A percentile compares a stretch with the other conserved stretches of the same genome.
Conservation (phyloP, 371 early-diverging fungal species). For the Coemansia sp. region DNA sequence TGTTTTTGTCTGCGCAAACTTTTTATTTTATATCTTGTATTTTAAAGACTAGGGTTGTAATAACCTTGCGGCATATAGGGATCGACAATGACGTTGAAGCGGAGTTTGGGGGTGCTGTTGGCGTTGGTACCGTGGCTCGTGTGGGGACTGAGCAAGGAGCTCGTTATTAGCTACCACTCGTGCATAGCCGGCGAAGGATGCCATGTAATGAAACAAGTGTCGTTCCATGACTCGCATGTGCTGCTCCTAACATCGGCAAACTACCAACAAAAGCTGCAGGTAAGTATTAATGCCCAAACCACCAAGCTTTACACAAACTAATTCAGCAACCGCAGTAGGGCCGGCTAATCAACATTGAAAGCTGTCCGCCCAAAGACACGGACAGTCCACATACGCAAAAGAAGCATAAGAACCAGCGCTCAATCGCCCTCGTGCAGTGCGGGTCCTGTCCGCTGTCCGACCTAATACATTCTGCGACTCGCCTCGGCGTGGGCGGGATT, state of each 20-base stretch:
- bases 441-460: constrained; percentile 37
- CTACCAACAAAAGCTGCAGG: constrained; percentile 27
- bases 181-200: constrained; percentile 41
- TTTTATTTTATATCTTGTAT: no score
- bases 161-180: constrained; percentile 38
- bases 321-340: constrained; percentile 19
- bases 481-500: constrained; percentile 24
- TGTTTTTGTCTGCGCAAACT: not conserved
- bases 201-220: constrained; percentile 29
- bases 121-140: constrained; percentile 9
- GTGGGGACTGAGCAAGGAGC: constrained; percentile 20
- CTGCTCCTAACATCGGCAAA: constrained; percentile 25
- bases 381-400: not conserved
- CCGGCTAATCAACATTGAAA: constrained; percentile 29
- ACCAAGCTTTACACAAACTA: not conserved
- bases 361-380: constrained; percentile 6
- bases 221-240: constrained; percentile 42
- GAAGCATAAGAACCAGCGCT: constrained; percentile 1
- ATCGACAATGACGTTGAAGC: not conserved
- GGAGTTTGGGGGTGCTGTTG: constrained; percentile 8
- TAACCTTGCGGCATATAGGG: not conserved
- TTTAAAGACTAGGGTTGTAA: no score
- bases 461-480: constrained; percentile 26
- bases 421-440: constrained; percentile 38
- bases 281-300: constrained; percentile 4